phyloP scores from a whole-genome alignment of 768 basidiomycete species.

The Agrocybe chaxingu region DNA sequence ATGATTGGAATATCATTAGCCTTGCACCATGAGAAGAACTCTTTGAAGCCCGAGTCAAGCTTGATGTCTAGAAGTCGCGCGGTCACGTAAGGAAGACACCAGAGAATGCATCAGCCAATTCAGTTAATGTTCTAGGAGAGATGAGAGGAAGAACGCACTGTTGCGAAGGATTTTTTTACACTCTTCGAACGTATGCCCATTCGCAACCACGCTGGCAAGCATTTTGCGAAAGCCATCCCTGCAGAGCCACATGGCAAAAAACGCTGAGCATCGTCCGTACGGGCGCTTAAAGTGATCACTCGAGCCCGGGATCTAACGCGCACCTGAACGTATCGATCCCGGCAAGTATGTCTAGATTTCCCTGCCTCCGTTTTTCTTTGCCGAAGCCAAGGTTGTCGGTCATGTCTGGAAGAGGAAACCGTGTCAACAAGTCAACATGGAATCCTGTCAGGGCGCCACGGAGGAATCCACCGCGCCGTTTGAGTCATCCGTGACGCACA shows the following conservation, averaged over 20 bases:
- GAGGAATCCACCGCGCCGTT: too few species aligned
- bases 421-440: not conserved
- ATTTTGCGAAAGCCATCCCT: conserved; percentile 89
- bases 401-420: conserved; percentile 47
- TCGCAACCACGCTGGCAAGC: conserved; percentile 73
- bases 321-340: conserved; percentile 72
- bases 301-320: conserved; percentile 16
- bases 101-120: too few species aligned
- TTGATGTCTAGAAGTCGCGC: conserved; percentile 58
- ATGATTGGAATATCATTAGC: conserved; percentile 79
- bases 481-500: conserved; percentile 42
- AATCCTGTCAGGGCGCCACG: too few species aligned
- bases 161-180: conserved; percentile 75
- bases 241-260: conserved; percentile 3
- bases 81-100: not conserved
- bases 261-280: not conserved
- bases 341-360: conserved; percentile 70
- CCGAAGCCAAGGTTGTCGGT: conserved; percentile 93
- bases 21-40: conserved; percentile 85
- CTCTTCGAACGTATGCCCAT: conserved; percentile 79
- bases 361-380: conserved; percentile 61
- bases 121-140: not conserved
- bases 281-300: not conserved
- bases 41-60: conserved; percentile 85
- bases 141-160: conserved; percentile 38